A percentile compares a stretch with the other conserved stretches of the same genome.
Evolutionary conservation across 441 rosid genomes (phyloP).

Genomic region (Mallotus repandus): DNA sequence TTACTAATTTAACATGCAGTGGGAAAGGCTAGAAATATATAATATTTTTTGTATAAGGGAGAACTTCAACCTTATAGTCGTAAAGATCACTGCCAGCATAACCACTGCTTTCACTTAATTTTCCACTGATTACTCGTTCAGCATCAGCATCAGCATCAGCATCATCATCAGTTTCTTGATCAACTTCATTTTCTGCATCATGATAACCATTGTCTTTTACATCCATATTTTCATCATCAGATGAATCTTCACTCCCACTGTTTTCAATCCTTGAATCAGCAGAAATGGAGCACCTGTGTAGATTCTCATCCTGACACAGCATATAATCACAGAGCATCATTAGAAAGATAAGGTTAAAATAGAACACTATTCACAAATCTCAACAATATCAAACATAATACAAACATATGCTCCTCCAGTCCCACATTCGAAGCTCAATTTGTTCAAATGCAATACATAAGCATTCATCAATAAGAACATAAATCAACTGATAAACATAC

Average conservation of each 20-base stretch:
- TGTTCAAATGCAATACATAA: neutral
- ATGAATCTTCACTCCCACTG: slow-evolving; percentile 90
- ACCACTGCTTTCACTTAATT: slow-evolving; percentile 93
- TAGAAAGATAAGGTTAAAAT: slow-evolving; percentile 5
- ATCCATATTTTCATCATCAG: slow-evolving; percentile 81
- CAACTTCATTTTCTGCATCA: slow-evolving; percentile 88
- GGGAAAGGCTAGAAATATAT: neutral
- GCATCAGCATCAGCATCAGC: slow-evolving; percentile 44
- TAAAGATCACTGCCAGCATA: slow-evolving; percentile 87
- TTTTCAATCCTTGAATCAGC: slow-evolving; percentile 88
- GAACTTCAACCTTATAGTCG: slow-evolving; percentile 94
- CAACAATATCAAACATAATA: neutral
- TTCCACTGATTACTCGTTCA: slow-evolving; percentile 74
- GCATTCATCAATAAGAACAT: neutral
- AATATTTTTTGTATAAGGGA: slow-evolving; percentile 8
- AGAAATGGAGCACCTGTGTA: slow-evolving; percentile 90
- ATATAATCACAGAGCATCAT: slow-evolving; percentile 20
- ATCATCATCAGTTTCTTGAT: slow-evolving; percentile 75
- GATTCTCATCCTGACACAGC: slow-evolving; percentile 81
- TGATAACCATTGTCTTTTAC: slow-evolving; percentile 68
- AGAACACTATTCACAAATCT: slow-evolving; percentile 5
- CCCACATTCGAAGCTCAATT: neutral
- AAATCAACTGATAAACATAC: neutral
- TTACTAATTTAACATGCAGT: slow-evolving; percentile 5
- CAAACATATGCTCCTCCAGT: neutral